phyloP scores from a whole-genome alignment of 768 basidiomycete species.

The Pisolithus albus region DNA sequence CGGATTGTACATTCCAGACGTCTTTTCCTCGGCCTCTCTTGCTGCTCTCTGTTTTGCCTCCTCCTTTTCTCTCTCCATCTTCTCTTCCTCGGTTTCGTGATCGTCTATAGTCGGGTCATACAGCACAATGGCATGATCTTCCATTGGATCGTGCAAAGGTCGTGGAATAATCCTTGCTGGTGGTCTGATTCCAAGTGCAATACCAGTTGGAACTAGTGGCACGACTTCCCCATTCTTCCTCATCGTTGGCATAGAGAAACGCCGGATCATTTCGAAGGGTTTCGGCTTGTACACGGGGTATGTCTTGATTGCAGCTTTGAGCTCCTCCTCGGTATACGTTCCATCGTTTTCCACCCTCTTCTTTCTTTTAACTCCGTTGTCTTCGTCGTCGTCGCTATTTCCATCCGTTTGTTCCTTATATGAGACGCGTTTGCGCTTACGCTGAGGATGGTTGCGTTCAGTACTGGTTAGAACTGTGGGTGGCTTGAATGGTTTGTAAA shows the following conservation, averaged over 20 bases:
- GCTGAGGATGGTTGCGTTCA: slow-evolving; percentile 54
- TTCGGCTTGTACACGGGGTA: slow-evolving; percentile 81
- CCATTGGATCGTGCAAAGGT: slow-evolving; percentile 96
- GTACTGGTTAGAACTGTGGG: slow-evolving; percentile 43
- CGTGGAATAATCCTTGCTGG: slow-evolving; percentile 76
- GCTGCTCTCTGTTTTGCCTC: slow-evolving; percentile 58
- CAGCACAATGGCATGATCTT: slow-evolving; percentile 93
- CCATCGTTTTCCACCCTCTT: slow-evolving; percentile 54
- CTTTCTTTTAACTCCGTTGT: slow-evolving; percentile 50
- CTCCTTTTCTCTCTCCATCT: slow-evolving; percentile 64
- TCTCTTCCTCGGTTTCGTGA: slow-evolving; percentile 83
- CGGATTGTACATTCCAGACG: slow-evolving; percentile 73
- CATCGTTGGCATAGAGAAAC: slow-evolving; percentile 85
- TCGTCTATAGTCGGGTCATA: slow-evolving; percentile 97
- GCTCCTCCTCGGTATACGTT: slow-evolving; percentile 56
- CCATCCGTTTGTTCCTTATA: slow-evolving; percentile 68
- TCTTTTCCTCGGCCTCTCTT: slow-evolving; percentile 63
- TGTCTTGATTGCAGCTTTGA: slow-evolving; percentile 54
- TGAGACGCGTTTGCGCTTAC: slow-evolving; percentile 84
- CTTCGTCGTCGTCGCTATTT: slow-evolving; percentile 52
- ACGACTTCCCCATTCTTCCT: slow-evolving; percentile 59
- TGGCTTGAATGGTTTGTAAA: slow-evolving; percentile 78
- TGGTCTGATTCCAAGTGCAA: slow-evolving; percentile 80
- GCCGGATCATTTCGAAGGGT: slow-evolving; percentile 58
- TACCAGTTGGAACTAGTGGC: slow-evolving; percentile 49